Conservation (phyloP, 208 protist genomes). For the Leishmania gerbilli region DNA sequence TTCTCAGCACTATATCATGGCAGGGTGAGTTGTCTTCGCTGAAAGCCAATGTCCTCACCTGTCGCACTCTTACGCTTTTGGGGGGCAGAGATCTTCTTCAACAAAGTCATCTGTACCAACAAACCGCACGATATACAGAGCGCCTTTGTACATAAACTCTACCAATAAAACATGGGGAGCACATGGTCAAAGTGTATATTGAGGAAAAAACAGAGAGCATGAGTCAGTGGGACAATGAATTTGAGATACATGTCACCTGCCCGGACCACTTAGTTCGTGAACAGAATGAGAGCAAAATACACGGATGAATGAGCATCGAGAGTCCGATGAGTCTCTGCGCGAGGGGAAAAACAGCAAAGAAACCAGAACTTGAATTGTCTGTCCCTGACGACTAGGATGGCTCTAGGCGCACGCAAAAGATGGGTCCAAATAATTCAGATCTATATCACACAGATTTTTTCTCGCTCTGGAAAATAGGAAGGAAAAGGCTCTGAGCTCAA, state of each 20-base stretch:
- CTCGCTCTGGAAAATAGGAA: background rate
- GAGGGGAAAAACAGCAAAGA: background rate
- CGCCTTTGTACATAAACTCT: slow-evolving; percentile 7
- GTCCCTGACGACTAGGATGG: background rate
- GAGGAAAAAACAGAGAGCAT: background rate
- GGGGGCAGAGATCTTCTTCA: background rate
- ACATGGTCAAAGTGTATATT: background rate
- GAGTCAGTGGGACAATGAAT: background rate
- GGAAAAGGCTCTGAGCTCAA: background rate
- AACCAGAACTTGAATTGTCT: background rate
- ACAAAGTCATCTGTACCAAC: background rate
- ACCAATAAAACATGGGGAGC: background rate
- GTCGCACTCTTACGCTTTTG: background rate
- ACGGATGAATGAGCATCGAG: background rate
- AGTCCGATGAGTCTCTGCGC: background rate
- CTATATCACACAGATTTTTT: background rate
- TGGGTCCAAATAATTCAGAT: background rate
- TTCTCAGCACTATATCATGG: background rate
- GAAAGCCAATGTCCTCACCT: background rate
- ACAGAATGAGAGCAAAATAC: background rate
- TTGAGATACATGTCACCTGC: slow-evolving; percentile 1
- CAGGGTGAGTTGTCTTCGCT: background rate
- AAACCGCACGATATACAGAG: background rate
- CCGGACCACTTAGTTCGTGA: background rate
- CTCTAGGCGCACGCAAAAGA: background rate